Evolutionary conservation across 1,284 basidiomycete species (phyloP), one percentile per base, ranked within the genome.

Genomic region (Ceratobasidium sp.): DNA sequence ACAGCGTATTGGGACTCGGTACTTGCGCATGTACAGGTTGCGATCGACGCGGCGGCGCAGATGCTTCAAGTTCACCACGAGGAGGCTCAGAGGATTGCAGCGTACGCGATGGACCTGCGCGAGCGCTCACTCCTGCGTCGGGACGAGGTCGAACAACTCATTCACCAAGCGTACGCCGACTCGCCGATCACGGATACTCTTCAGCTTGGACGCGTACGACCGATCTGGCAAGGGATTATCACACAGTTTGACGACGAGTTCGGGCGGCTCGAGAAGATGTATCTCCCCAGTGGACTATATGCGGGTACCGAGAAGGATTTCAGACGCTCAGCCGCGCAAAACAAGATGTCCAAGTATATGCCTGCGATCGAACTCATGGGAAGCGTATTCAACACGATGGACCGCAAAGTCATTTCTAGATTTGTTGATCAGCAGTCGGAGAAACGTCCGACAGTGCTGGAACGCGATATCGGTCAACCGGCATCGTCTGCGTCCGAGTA

Each of bases 231-330:
- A 86, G 96, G 98, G 83, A 95, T 94, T 85, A 96, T 98, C 71
- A 96, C 98, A n/a, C 94, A 94, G 58, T 99, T 97, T 95, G 97
- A 98, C 83, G 90, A 91, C 78, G 94, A 96, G 82, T 95, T 97
- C 83, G 93, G 95, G 82, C 89, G 89, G 75, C 86, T 91, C n/a
- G 87, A 87, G 77, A 87, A 86, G 80, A 80, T 83, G 3, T 87
- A 86, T 80, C 83, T 87, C 78, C 86, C 86, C 0, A 84, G 84
- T 15, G 85, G 80, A 85, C 86, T 79, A 79, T 87, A 61, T 79
- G 84, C 53, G 79, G 84, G 75, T 26, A 81, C 76, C 51, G 81
- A 78, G 61, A 68, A 73, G 64, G 79, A 84, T 33, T 83, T 86
- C 33, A 40, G 85, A 85, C 44, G 86, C 84, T 61, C 63, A 26